These are phyloP conservation scores for Phytomonas sp. DNA, from an alignment of 208 protist genomes.

Conservation along the genomic window DNA sequence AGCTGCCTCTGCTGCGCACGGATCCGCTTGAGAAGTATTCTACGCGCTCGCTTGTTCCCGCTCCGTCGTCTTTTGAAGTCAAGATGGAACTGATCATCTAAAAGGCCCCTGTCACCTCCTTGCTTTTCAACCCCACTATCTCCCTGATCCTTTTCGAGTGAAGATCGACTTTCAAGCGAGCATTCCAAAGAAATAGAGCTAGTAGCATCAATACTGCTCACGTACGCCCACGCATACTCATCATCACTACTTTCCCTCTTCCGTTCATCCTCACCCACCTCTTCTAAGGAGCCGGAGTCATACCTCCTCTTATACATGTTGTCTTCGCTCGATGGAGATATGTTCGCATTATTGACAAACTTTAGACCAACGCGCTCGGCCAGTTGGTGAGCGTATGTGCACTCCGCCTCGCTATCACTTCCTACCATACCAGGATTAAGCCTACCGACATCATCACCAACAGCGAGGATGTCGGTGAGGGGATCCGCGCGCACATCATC, in stretches of 20 bases:
- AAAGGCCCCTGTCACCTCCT: neutral
- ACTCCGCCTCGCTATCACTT: neutral
- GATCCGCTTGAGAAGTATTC: slow-evolving; percentile 38
- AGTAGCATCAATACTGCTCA: neutral
- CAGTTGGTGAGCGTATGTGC: neutral
- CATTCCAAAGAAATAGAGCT: neutral
- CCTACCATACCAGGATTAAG: slow-evolving; percentile 2
- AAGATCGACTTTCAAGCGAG: neutral
- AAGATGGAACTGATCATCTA: slow-evolving; percentile 17
- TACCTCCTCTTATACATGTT: neutral
- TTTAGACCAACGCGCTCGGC: neutral
- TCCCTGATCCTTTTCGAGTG: slow-evolving; percentile 1
- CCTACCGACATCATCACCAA: neutral
- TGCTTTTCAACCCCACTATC: slow-evolving; percentile 1
- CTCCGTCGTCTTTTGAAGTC: slow-evolving; percentile 34
- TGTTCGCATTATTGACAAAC: slow-evolving; percentile 1
- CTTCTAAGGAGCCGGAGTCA: neutral
- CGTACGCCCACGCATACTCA: neutral
- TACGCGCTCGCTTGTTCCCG: slow-evolving; percentile 23
- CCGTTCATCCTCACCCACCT: neutral
- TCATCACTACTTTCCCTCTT: neutral
- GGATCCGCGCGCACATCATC: slow-evolving; percentile 54
- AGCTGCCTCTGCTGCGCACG: slow-evolving; percentile 23
- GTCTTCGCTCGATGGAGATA: neutral
- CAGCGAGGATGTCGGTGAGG: slow-evolving; percentile 18